Evolutionary conservation across 1,284 basidiomycete species (phyloP), one percentile per base, ranked within the genome.

Genomic region (Inonotus hispidus): DNA sequence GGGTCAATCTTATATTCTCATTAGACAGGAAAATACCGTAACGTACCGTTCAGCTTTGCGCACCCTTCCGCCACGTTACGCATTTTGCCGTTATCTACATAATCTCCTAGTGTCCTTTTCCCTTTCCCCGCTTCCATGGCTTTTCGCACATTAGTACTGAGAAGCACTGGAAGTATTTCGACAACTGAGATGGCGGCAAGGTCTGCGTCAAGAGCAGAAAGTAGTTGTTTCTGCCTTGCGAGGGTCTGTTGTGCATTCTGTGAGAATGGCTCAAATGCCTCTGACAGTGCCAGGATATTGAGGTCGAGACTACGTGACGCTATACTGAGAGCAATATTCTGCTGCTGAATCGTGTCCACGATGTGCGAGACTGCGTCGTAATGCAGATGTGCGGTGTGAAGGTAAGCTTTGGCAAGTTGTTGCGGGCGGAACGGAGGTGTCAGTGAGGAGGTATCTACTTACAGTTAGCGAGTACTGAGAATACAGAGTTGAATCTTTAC

Each of bases 21-120:
- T 11, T 39, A 25, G 39, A 56, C 50, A 38, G 56, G 45, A 35
- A 19, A 43, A 32, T n/a, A 29, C 3, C 3, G 55, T 53, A 13
- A 76, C 82, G 59, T 66, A 84, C 87, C 82, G 72, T 92, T 85
- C 32, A 85, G 83, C 62, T 82, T 81, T n/a, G 76, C 71, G 69
- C 92, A 93, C 3, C 82, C 84, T 27, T 88, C 85, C 0, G 84
- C 84, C 0, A 92, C 90, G 66, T 92, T 82, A 62, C 81, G 80
- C 89, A 93, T 93, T 74, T 87, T 90, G 57, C 76, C 81, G 65
- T 78, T 80, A 32, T 84, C 86, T 21, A 93, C 90, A 71, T 92
- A 93, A 69, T 90, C 88, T 6, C 85, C 89, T 58, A 93, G 71
- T n/a, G 84, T 87, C 53, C 90, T 78, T 6, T 79, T 79, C 57